Conservation (phyloP, 2,329 filamentous ascomycete genomes). For the Beauveria sp. region DNA sequence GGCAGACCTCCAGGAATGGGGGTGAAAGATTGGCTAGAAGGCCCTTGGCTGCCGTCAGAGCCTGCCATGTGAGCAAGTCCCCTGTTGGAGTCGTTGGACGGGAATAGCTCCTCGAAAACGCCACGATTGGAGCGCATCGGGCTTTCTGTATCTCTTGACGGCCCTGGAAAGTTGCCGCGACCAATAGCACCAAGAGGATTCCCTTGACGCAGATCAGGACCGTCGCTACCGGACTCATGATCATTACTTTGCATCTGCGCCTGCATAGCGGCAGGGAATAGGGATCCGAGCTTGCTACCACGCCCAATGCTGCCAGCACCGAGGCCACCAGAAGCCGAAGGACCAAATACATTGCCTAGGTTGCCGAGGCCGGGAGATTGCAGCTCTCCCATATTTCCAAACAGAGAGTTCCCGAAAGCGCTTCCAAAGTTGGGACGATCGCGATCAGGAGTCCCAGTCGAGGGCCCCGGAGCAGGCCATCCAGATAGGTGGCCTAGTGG, state of each 20-base stretch:
- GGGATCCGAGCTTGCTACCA: conserved; percentile 72
- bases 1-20: conserved; percentile 27
- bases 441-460: conserved; percentile 60
- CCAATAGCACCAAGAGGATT: conserved; percentile 62
- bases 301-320: conserved; percentile 62
- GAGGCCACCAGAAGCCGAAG: conserved; percentile 45
- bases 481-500: conserved; percentile 55
- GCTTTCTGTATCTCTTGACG: conserved; percentile 50
- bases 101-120: conserved; percentile 49
- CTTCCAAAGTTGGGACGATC: conserved; percentile 48
- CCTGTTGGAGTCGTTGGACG: conserved; percentile 23
- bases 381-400: conserved; percentile 68
- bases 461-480: conserved; percentile 50
- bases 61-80: conserved; percentile 24
- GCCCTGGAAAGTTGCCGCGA: conserved; percentile 48
- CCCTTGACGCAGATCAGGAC: conserved; percentile 50
- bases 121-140: conserved; percentile 48
- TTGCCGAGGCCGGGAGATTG: conserved; percentile 66
- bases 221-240: conserved; percentile 53
- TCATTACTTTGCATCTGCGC: conserved; percentile 77
- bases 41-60: neutral
- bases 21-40: conserved; percentile 24
- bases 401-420: conserved; percentile 72
- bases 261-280: conserved; percentile 87
- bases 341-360: conserved; percentile 62